Base-by-base conservation (phyloP, 495 filamentous ascomycete species). In the Penicillium coffeae region DNA sequence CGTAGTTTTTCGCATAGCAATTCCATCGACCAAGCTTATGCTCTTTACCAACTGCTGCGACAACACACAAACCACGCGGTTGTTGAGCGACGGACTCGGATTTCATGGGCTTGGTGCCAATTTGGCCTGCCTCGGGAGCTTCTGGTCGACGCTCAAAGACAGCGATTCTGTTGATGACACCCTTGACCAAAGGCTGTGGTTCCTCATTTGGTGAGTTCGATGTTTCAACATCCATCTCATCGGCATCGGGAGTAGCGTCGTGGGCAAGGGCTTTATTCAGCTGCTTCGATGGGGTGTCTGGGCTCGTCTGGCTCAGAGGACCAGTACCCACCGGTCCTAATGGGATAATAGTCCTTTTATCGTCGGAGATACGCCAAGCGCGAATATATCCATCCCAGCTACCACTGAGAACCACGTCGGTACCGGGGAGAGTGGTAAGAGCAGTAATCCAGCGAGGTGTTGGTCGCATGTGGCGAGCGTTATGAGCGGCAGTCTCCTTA, bases 381-480 rank as follows among this genome's bases (percentile, higher is more conserved):
- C 91, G 77, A 13, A 97, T 77, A 56, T 74, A 80, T 1, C 93
- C 93, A 68, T 98, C 93, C 89, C 91, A 97, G 63, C 88, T 94
- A 13, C 92, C 93, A 50, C 83, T 91, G 30, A 97, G 68, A 32
- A 97, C 77, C 21, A 96, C 68, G 58, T 98, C 89, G 8, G 88
- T 89, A 58, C 89, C 94, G 0, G 92, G 90, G 32, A 97, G 74
- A 3, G 86, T 86, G 21, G 85, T 73, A 36, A 98, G 70, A 2
- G 93, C 93, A 8, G 93, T 97, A 62, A 98, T 92, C 78, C 87
- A 90, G 46, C 92, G 77, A 14, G 90, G 88, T 55, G 58, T 69
- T 22, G 58, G 70, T 13, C 69, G 64, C 52, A 74, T 55, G 50
- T 67, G 63, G 12, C 68, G 66, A 10, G 68, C 44, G 38, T 75